Percentiles rank a stretch among this genome's conserved stretches.
These are phyloP conservation scores for Circinella umbellata DNA, from an alignment of 371 early-diverging fungal genomes.

Conservation along the genomic window DNA sequence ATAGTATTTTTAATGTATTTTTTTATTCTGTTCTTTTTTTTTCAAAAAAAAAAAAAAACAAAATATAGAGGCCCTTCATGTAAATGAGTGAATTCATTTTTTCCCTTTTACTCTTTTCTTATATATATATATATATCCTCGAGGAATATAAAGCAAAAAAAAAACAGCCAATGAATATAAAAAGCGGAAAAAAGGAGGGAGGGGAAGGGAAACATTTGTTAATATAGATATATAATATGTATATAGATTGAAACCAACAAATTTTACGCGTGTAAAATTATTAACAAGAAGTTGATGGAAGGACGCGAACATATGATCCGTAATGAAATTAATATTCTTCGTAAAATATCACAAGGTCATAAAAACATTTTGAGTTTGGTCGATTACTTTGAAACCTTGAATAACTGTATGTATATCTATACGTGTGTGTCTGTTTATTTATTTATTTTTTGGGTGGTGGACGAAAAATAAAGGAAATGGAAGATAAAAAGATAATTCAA, in stretches of 20 bases:
- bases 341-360: constrained; percentile 85
- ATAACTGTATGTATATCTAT: constrained; percentile 78
- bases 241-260: constrained; percentile 84
- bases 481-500: neutral
- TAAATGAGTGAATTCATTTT: no score
- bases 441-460: no score
- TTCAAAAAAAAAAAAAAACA: no score
- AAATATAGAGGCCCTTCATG: constrained; percentile 54
- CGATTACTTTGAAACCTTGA: constrained; percentile 92
- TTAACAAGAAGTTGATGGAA: constrained; percentile 88
- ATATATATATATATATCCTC: constrained; percentile 4
- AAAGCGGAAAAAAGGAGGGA: no score
- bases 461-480: neutral
- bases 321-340: constrained; percentile 87
- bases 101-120: no score
- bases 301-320: constrained; percentile 91
- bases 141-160: no score
- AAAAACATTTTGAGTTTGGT: constrained; percentile 84
- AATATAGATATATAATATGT: no score
- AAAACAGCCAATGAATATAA: no score
- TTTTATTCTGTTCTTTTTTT: neutral
- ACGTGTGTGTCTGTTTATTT: no score
- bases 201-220: no score
- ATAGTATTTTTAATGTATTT: no score
- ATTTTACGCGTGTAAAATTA: constrained; percentile 90